A percentile compares a stretch with the other conserved stretches of the same genome.
phyloP scores from a whole-genome alignment of 2,329 filamentous ascomycete genomes.

The Pyrenochaeta sp. region DNA sequence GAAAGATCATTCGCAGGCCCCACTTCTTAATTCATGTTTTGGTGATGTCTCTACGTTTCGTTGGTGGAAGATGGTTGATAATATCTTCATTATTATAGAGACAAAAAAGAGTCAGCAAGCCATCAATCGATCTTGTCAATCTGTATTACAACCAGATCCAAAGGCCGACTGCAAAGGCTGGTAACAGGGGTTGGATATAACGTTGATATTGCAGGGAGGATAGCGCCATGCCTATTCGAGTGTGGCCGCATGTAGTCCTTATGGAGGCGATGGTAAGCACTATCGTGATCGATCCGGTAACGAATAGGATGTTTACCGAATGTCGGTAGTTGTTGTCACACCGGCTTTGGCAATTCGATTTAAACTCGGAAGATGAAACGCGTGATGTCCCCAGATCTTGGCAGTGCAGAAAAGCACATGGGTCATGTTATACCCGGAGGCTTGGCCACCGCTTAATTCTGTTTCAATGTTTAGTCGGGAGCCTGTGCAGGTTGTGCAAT shows the following conservation, averaged over 20 bases:
- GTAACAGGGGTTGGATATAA: too few species aligned
- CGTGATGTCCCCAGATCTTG: conserved; percentile 17
- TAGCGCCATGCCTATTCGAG: too few species aligned
- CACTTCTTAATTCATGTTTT: too few species aligned
- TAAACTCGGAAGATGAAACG: conserved; percentile 17
- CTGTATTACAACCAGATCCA: too few species aligned
- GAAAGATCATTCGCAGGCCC: too few species aligned
- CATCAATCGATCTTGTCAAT: too few species aligned
- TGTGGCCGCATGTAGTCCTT: neutral
- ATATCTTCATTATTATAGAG: too few species aligned
- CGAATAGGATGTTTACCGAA: neutral
- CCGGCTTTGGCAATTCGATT: neutral
- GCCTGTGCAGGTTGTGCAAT: conserved; percentile 9
- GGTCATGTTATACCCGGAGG: conserved; percentile 3
- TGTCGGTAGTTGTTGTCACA: conserved; percentile 3
- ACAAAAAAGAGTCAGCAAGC: too few species aligned
- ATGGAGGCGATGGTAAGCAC: neutral
- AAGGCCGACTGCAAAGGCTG: too few species aligned
- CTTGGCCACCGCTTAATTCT: conserved; percentile 15
- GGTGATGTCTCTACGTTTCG: too few species aligned
- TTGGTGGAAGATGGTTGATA: too few species aligned
- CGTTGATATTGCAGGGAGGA: too few species aligned
- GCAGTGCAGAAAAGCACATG: conserved; percentile 10
- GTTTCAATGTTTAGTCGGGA: conserved; percentile 16
- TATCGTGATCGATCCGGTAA: neutral